Evolutionary conservation across 805 yeast species (phyloP), one percentile per base, ranked within the genome.

Genomic region (Candida montana): DNA sequence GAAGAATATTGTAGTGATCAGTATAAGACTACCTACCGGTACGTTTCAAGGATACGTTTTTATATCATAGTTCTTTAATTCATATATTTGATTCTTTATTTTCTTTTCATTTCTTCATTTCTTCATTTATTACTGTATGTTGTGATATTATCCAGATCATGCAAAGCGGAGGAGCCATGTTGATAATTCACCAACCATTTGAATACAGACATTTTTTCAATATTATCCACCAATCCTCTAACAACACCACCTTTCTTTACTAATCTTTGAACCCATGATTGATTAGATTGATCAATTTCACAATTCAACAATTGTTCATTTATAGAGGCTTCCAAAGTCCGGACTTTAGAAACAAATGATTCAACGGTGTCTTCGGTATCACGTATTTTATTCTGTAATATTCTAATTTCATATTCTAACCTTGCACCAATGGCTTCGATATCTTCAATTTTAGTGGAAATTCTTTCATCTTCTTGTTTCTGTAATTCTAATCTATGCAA

Each of bases 331-430:
- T 69, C 73, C 35, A 70, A 45, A 5, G 47, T 39, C 17, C 51
- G 61, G 29, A 70, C 67, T 48, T 67, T 65, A 15, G 51, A 33
- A 9, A 58, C 63, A 58, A 77, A 75, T 29, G 68, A 57, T 35
- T 68, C 63, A 41, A 77, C 69, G 34, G 79, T 71, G 21, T 79
- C 80, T 50, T 81, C 85, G 7, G 83, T 81, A 51, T 84, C 93
- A 33, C 75, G 71, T 35, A 84, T 71, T 49, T 83, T 79, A 18
- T 74, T 71, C 26, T 71, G 71, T 24, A 84, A 58, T 32, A 80
- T 63, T 17, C 83, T 62, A 34, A 79, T 64, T 54, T 84, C 91
- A 57, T 84, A 84, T 50, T 77, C 75, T 38, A 84, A 57, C 46
- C 81, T 67, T 3, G 85, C 79, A 27, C 76, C 72, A 38, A 77